These are phyloP conservation scores for Saraca asoca DNA, from an alignment of 331 rosid genomes.

Conservation along the genomic window DNA sequence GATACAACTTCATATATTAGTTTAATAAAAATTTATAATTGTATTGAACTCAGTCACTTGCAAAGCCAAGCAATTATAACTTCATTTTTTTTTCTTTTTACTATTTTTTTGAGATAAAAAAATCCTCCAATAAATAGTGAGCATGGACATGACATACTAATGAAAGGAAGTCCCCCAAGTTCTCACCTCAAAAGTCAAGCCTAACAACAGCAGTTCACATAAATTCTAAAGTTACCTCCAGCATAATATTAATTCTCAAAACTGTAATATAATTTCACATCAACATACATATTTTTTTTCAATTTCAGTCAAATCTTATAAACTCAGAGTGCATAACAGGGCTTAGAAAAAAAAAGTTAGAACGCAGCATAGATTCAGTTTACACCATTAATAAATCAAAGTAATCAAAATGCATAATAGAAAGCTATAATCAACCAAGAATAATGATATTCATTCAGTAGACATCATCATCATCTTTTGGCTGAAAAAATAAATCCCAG, in stretches of 20 bases:
- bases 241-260: neutral
- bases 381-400: no score
- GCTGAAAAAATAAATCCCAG: neutral
- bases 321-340: neutral
- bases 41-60: neutral
- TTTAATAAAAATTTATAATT: neutral
- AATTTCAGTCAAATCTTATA: neutral
- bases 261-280: neutral
- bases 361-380: neutral
- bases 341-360: neutral
- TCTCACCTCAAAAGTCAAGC: constrained; percentile 1
- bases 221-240: neutral
- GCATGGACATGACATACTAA: neutral
- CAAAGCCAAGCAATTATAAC: neutral
- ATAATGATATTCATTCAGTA: neutral
- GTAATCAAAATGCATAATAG: constrained; percentile 3
- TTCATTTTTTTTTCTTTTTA: neutral
- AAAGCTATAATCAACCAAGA: constrained; percentile 3
- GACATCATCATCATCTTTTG: constrained; percentile 23
- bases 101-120: neutral
- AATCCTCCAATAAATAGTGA: neutral
- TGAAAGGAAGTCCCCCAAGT: neutral
- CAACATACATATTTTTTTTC: no score
- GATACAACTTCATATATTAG: neutral
- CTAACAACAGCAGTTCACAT: neutral